These are phyloP conservation scores for Skeletonema marinoi DNA, from an alignment of 108 stramenopile genomes.

Conservation along the genomic window DNA sequence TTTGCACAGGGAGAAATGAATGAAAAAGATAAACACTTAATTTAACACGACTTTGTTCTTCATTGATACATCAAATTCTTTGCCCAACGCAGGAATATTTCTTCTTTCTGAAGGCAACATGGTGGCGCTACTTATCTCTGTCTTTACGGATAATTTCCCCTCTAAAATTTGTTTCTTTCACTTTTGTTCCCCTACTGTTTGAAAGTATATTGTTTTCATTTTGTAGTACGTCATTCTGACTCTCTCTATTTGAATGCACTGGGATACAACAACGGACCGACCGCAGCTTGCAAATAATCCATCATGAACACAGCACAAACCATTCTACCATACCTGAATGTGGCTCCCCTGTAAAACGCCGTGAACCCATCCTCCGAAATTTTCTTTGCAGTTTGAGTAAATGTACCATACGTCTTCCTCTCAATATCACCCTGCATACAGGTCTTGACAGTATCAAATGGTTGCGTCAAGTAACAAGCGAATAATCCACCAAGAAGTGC, in stretches of 20 bases:
- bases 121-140: not conserved
- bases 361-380: conserved; percentile 74
- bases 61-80: conserved; percentile 8
- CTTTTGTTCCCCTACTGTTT: not conserved
- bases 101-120: conserved; percentile 10
- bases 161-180: not conserved
- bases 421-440: conserved; percentile 97
- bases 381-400: conserved; percentile 68
- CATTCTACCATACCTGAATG: conserved; percentile 93
- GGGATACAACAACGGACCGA: conserved; percentile 51
- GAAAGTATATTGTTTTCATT: not conserved
- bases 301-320: conserved; percentile 92
- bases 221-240: not conserved
- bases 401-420: conserved; percentile 73
- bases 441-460: conserved; percentile 93
- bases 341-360: conserved; percentile 91
- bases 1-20: conserved; percentile 22
- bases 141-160: not conserved
- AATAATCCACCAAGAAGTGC: conserved; percentile 87
- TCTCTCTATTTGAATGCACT: conserved; percentile 34
- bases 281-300: conserved; percentile 72
- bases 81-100: conserved; percentile 17
- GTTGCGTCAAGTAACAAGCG: conserved; percentile 90
- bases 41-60: conserved; percentile 6
- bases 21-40: conserved; percentile 10